Evolutionary conservation across 2,329 filamentous ascomycete genomes (phyloP).

Genomic region (Fusarium sarcochroum): DNA sequence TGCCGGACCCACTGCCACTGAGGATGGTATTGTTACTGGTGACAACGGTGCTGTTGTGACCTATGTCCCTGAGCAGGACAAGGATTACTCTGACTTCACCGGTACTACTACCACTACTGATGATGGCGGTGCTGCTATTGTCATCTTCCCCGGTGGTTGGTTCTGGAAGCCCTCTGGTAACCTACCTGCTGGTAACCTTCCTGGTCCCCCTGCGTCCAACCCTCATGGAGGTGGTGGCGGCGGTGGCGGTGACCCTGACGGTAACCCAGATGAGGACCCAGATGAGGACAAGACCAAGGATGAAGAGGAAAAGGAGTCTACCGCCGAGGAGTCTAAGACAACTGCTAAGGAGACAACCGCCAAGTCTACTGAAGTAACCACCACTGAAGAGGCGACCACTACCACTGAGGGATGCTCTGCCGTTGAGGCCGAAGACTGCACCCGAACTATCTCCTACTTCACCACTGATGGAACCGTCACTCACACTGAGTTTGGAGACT

Average conservation of each 20-base stretch:
- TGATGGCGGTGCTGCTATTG: background rate
- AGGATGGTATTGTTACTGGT: conserved; percentile 2
- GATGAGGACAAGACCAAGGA: background rate
- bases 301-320: background rate
- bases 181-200: too few relatives aligned
- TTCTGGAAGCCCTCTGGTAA: background rate
- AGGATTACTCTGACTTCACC: background rate
- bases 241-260: background rate
- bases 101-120: background rate
- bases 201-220: too few relatives aligned
- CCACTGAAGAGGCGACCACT: conserved; percentile 1
- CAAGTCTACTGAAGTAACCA: conserved; percentile 8
- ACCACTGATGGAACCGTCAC: conserved; percentile 10
- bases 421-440: conserved; percentile 19
- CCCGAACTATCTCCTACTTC: conserved; percentile 18
- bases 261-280: background rate
- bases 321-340: background rate
- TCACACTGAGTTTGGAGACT: conserved; percentile 18
- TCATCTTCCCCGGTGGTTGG: conserved; percentile 3
- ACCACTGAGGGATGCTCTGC: conserved; percentile 16
- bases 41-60: background rate
- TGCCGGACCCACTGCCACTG: background rate
- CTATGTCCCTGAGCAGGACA: conserved; percentile 1
- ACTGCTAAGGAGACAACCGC: background rate
- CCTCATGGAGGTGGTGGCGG: background rate